phyloP scores from a whole-genome alignment of 2,329 filamentous ascomycete species.

The Epichloe sp. region DNA sequence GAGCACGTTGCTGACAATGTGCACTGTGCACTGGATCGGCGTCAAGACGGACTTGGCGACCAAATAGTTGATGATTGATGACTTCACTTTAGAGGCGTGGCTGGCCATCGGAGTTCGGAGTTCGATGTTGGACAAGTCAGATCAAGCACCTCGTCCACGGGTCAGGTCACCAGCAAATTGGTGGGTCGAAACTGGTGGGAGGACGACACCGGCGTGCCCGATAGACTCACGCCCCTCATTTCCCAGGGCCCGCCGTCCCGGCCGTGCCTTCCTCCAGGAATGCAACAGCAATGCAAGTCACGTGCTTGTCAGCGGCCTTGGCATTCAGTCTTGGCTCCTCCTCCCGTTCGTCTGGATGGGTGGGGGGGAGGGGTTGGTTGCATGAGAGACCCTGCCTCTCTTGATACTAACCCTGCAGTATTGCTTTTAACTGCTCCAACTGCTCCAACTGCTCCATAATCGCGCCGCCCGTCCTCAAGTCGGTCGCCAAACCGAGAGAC shows the following conservation, averaged over 20 bases:
- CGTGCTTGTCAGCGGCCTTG: too few relatives aligned
- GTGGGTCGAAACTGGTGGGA: slow-evolving; percentile 6
- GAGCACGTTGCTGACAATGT: background rate
- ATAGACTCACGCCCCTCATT: slow-evolving; percentile 5
- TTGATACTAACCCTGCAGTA: too few relatives aligned
- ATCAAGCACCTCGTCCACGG: slow-evolving; percentile 14
- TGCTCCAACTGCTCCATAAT: too few relatives aligned
- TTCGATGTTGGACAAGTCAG: slow-evolving; percentile 13
- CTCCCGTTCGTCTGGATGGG: too few relatives aligned
- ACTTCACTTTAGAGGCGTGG: background rate
- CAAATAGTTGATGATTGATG: background rate
- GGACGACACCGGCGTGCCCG: background rate
- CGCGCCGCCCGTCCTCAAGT: background rate
- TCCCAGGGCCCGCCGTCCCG: background rate
- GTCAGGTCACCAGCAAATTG: slow-evolving; percentile 12
- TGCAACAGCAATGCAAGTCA: too few relatives aligned
- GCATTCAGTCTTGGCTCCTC: too few relatives aligned
- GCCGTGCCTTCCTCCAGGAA: background rate
- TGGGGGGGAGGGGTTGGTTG: too few relatives aligned
- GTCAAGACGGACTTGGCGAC: background rate
- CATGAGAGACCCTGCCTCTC: too few relatives aligned
- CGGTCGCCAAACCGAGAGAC: background rate
- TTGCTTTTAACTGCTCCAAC: too few relatives aligned
- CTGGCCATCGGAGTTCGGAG: background rate
- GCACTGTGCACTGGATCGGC: background rate